Conservation (phyloP, 1,284 basidiomycete species). For the Erythrobasidium hasegawianum region DNA sequence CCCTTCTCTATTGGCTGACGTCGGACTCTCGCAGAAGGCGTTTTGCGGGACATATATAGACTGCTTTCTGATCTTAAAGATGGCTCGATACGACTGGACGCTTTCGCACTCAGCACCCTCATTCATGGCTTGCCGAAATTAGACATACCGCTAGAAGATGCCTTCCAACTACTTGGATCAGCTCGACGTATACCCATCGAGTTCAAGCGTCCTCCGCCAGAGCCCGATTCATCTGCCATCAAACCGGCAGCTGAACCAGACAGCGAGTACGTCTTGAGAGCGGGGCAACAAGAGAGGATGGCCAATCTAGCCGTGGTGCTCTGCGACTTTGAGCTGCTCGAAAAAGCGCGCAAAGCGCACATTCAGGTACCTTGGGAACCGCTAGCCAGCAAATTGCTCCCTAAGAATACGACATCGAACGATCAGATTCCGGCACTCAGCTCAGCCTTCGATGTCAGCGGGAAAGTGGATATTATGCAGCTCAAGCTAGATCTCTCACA, state of each 20-base stretch:
- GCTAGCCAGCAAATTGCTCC: not conserved
- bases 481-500: too few relatives aligned
- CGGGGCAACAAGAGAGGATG: not conserved
- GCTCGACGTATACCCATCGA: not conserved
- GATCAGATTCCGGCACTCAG: too few relatives aligned
- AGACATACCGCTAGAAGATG: not conserved
- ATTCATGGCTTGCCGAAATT: not conserved
- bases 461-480: too few relatives aligned
- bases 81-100: not conserved
- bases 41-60: too few relatives aligned
- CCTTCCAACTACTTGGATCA: not conserved
- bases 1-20: too few relatives aligned
- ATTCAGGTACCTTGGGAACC: constrained; percentile 22
- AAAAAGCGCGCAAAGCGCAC: constrained; percentile 1
- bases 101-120: not conserved
- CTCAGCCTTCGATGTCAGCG: too few relatives aligned
- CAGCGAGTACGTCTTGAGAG: too few relatives aligned
- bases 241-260: too few relatives aligned
- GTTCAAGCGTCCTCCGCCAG: too few relatives aligned
- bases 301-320: not conserved
- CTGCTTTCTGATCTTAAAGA: too few relatives aligned
- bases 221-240: not conserved
- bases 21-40: too few relatives aligned
- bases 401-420: too few relatives aligned
- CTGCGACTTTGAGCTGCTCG: constrained; percentile 12